Conservation (phyloP, 2,329 filamentous ascomycete species). For the Calonectria pseudoturangicola region DNA sequence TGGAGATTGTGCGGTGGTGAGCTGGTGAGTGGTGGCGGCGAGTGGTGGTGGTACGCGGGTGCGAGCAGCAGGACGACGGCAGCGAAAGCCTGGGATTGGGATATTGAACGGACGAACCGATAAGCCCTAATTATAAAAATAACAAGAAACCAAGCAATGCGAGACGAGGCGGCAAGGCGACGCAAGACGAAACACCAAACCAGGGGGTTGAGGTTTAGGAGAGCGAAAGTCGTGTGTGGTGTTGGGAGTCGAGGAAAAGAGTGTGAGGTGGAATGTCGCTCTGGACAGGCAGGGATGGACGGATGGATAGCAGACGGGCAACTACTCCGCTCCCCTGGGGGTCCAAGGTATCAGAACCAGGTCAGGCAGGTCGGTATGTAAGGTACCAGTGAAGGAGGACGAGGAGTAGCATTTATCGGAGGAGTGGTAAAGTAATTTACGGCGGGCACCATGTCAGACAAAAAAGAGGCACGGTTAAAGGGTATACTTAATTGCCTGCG, state of each 20-base stretch:
- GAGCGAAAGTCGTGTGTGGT: slow-evolving; percentile 27
- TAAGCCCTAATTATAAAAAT: slow-evolving; percentile 35
- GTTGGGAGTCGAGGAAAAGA: slow-evolving; percentile 29
- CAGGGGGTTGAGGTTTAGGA: slow-evolving; percentile 32
- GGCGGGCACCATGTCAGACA: slow-evolving; percentile 16
- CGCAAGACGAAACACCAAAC: slow-evolving; percentile 31
- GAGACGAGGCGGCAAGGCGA: slow-evolving; percentile 36
- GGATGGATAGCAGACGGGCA: slow-evolving; percentile 28
- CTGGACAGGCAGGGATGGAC: slow-evolving; percentile 19
- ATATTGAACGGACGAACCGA: slow-evolving; percentile 24
- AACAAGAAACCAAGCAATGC: slow-evolving; percentile 33
- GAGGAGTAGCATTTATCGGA: slow-evolving; percentile 12
- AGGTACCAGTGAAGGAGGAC: slow-evolving; percentile 11
- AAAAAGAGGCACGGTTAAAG: slow-evolving; percentile 19
- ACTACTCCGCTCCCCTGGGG: slow-evolving; percentile 24
- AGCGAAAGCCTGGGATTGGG: slow-evolving; percentile 17
- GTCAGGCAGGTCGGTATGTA: slow-evolving; percentile 8
- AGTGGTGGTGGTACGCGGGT: slow-evolving; percentile 33
- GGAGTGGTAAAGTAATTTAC: slow-evolving; percentile 13
- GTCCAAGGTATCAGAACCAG: slow-evolving; percentile 23
- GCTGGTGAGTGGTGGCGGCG: slow-evolving; percentile 28
- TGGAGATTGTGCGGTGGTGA: slow-evolving; percentile 40
- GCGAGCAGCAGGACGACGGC: slow-evolving; percentile 14
- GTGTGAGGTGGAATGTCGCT: slow-evolving; percentile 30
- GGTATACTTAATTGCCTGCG: slow-evolving; percentile 24